Conservation (phyloP, 768 basidiomycete species). For the Lactarius evosmus region DNA sequence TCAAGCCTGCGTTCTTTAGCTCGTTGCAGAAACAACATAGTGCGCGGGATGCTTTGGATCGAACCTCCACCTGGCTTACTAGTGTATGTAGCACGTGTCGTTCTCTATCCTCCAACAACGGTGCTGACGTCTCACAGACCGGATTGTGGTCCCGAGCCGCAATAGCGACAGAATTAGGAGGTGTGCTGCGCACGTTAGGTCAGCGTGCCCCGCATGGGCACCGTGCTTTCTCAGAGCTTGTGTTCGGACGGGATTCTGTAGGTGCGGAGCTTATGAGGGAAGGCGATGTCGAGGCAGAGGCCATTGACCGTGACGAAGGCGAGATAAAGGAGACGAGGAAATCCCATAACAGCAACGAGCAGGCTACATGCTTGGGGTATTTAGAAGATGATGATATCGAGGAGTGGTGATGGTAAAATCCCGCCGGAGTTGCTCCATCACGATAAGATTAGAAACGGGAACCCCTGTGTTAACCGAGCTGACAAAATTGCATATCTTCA, state of each 20-base stretch:
- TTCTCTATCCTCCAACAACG: not conserved
- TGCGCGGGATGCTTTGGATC: slow-evolving; percentile 56
- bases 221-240: slow-evolving; percentile 22
- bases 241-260: slow-evolving; percentile 11
- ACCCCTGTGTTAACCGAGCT: not conserved
- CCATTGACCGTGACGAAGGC: slow-evolving; percentile 2
- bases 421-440: not conserved
- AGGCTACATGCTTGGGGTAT: slow-evolving; percentile 10
- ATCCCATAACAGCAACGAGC: not conserved
- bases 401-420: slow-evolving; percentile 13
- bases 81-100: slow-evolving; percentile 26
- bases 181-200: slow-evolving; percentile 14
- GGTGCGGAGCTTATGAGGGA: slow-evolving; percentile 13
- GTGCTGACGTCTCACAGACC: slow-evolving; percentile 6
- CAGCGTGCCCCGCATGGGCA: slow-evolving; percentile 18
- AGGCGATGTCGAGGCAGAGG: slow-evolving; percentile 13
- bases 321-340: not conserved
- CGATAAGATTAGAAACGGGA: not conserved
- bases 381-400: slow-evolving; percentile 28
- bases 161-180: slow-evolving; percentile 22
- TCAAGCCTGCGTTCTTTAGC: slow-evolving; percentile 86
- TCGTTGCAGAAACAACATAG: slow-evolving; percentile 52
- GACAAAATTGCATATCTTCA: not conserved
- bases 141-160: slow-evolving; percentile 19
- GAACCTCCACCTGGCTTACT: slow-evolving; percentile 57